These are phyloP conservation scores for Termitomyces sp. DNA, from an alignment of 768 basidiomycete species.

Conservation along the genomic window DNA sequence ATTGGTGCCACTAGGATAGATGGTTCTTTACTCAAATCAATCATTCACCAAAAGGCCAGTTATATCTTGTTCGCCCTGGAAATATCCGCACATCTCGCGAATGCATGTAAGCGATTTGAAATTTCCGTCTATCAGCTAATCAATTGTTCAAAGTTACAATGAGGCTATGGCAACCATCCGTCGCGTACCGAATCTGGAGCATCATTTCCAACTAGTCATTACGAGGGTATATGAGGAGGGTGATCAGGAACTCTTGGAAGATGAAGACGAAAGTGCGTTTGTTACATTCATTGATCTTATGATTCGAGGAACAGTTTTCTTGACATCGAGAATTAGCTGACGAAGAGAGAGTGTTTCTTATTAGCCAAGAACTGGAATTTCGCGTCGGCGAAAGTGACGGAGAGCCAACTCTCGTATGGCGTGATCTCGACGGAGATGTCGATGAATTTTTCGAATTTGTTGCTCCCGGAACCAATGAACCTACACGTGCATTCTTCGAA, in stretches of 20 bases:
- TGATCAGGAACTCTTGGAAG: constrained; percentile 90
- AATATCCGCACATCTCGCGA: constrained; percentile 89
- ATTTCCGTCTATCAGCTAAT: background rate
- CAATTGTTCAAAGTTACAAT: constrained; percentile 60
- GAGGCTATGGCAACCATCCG: constrained; percentile 95
- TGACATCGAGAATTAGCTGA: constrained; percentile 52
- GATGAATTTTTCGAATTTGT: constrained; percentile 96
- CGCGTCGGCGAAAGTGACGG: constrained; percentile 66
- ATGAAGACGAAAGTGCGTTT: constrained; percentile 79
- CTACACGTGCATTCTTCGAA: constrained; percentile 86
- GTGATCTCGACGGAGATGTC: constrained; percentile 84
- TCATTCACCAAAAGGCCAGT: constrained; percentile 43
- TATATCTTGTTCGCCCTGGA: constrained; percentile 87
- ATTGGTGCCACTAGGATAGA: background rate
- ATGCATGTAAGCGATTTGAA: constrained; percentile 78
- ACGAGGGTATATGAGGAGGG: constrained; percentile 98
- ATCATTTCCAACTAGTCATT: constrained; percentile 86
- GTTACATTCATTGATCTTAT: constrained; percentile 2
- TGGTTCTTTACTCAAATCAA: constrained; percentile 1
- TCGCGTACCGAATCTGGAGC: constrained; percentile 68
- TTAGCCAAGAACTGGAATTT: constrained; percentile 88
- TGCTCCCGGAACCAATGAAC: constrained; percentile 68
- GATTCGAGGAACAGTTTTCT: background rate
- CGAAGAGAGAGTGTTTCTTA: constrained; percentile 88
- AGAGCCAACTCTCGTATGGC: constrained; percentile 84